Conservation (phyloP, 2,329 filamentous ascomycete genomes). For the Fusarium veterinarium region DNA sequence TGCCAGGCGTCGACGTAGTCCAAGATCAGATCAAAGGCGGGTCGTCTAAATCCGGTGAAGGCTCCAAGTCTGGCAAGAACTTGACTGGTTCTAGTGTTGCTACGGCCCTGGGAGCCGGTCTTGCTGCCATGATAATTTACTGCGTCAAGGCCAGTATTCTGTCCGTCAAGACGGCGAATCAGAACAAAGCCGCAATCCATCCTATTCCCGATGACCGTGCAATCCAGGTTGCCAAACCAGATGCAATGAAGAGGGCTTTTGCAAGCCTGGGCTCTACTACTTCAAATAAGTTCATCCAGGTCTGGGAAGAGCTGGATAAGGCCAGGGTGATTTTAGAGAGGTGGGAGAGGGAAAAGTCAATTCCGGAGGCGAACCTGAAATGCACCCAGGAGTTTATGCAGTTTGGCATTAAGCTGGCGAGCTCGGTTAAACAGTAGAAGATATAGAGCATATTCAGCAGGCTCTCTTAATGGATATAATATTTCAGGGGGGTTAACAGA, state of each 20-base stretch:
- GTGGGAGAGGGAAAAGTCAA: not conserved
- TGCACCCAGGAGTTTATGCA: not conserved
- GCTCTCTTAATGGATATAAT: too few species aligned
- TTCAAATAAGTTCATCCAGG: not conserved
- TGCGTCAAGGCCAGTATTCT: slow-evolving; percentile 2
- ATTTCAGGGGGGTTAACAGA: too few species aligned
- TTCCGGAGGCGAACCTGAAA: not conserved
- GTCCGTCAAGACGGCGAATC: not conserved
- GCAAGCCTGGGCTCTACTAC: not conserved
- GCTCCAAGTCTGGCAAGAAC: too few species aligned
- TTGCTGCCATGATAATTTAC: not conserved
- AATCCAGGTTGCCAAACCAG: not conserved
- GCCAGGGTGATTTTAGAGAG: not conserved
- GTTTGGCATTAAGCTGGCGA: not conserved
- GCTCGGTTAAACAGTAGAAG: too few species aligned
- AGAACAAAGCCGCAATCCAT: not conserved
- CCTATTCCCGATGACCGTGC: not conserved
- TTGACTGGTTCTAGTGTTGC: not conserved
- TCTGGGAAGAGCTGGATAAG: not conserved
- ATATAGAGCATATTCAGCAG: too few species aligned
- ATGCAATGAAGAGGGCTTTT: not conserved
- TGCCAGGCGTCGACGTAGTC: not conserved
- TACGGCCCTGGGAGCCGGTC: not conserved
- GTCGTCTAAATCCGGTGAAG: not conserved
- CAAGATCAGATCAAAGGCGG: not conserved